Evolutionary conservation across 495 filamentous ascomycete species (phyloP), one percentile per base, ranked within the genome.

Genomic region (Annulohypoxylon maeteangense): DNA sequence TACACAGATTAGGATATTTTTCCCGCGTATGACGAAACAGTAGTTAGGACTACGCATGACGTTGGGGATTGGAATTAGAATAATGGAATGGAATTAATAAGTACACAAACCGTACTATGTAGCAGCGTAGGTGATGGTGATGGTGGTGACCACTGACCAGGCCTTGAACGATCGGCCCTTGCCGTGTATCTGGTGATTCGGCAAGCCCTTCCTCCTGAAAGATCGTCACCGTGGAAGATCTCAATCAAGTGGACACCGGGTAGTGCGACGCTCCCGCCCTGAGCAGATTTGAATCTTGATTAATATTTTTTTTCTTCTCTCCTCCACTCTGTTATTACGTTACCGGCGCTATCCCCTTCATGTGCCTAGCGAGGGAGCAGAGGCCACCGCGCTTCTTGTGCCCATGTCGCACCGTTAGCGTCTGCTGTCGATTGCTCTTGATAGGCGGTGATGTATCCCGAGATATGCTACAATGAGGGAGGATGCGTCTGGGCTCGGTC

Each of bases 181-280:
- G 59, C 56, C 42, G 47, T 51, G 57, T 68, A 42, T 65, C 65
- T 68, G 56, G 70, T 69, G 65, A 73, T 61, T 68, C 70, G 70
- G 57, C 22, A 68, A 62, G 34, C 60, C 55, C 22, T 62, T 60
- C 56, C 70, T 62, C 55, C 56, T 66, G 50, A 73, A 42, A 62
- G 70, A 73, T 73, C 65, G 62, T 61, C 70, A 47, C 40, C 57
- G 70, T 62, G 62, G 70, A 73, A 69, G 70, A 73, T 73, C 70
- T 73, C 20, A 73, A 73, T 73, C 44, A 69, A 73, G 70, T 73
- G 70, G 65, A 50, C 65, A 72, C 70, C 48, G 44, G 61, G 53
- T 34, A 54, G 20, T 60, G 47, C 29, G 58, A 68, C 59, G 68
- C 59, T 45, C 27, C 64, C 53, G 45, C 27, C 54, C 29, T 47